Percentiles rank a stretch among this genome's conserved stretches.
Evolutionary conservation across 805 yeast species (phyloP).

Genomic region (Blastobotrys attinorum): DNA sequence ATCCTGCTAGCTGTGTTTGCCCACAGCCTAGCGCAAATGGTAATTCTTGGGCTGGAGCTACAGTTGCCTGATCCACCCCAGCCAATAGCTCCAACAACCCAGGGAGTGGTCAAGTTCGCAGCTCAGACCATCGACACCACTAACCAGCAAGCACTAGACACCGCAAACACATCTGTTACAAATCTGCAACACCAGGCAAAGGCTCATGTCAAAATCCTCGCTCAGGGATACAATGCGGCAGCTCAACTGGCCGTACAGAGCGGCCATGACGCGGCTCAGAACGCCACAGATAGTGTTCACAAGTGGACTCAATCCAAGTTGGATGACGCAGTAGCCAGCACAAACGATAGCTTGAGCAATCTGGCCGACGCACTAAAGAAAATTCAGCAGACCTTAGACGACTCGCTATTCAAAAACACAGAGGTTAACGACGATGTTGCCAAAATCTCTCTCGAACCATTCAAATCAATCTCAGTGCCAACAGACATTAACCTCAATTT

Average conservation of each 20-base stretch:
- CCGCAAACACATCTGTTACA: background rate
- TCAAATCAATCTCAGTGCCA: background rate
- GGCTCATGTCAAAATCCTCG: background rate
- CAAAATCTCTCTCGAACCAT: background rate
- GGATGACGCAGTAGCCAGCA: background rate
- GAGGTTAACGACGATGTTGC: background rate
- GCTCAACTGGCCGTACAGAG: background rate
- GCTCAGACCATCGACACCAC: background rate
- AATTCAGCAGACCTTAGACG: background rate
- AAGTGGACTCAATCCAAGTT: background rate
- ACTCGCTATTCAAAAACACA: background rate
- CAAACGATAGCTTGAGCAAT: background rate
- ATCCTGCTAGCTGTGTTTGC: slow-evolving; percentile 10
- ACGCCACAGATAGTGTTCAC: background rate
- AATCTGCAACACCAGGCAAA: background rate
- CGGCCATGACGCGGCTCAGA: background rate
- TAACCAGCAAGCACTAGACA: background rate
- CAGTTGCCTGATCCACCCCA: background rate
- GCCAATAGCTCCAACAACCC: too few relatives aligned
- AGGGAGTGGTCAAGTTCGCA: background rate
- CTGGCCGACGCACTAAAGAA: background rate
- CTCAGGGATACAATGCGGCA: background rate
- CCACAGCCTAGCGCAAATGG: slow-evolving; percentile 7
- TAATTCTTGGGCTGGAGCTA: background rate
- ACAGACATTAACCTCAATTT: background rate